Evolutionary conservation across 495 filamentous ascomycete genomes (phyloP), one percentile per base, ranked within the genome.

Genomic region (Xylaria venustula): DNA sequence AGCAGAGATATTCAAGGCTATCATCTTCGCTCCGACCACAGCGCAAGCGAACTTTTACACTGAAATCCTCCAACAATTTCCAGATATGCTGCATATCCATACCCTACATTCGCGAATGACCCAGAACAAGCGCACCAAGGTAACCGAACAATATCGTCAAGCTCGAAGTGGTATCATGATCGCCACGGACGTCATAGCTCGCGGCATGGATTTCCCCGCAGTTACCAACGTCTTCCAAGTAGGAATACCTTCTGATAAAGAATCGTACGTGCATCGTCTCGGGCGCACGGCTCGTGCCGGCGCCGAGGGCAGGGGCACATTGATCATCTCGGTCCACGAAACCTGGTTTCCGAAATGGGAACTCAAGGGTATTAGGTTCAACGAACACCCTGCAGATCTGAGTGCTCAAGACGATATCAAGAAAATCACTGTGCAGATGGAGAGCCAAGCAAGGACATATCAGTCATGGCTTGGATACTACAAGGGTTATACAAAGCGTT

Each of bases 171-270:
- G 82, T 34, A 78, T 90, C 56, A 71, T 90, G 65, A 83, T 89
- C 64, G 87, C 87, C 34, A 84, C 84, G 15, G 87, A 90, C 68
- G 87, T 90, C 23, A 82, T 90, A 46, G 88, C 87, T 17, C 82
- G 88, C 53, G 88, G 88, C 28, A 88, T 92, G 86, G 88, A 92
- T 69, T 90, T 90, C 70, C 88, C 87, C 1, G 81, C 83, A 47
- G 88, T 90, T 34, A 88, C 85, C 37, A 86, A 89, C 59, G 86
- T 92, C 63, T 81, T 92, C 54, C 89, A 92, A 67, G 70, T 88
- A 7, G 87, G 88, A 28, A 63, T 86, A 19, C 87, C 89, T 9
- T 68, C 78, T 1, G 79, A 81, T 51, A 78, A 80, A 23, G 85
- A 89, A 62, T 83, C 86, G 44, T 92, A 92, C 73, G 81, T 91